A percentile compares a stretch with the other conserved stretches of the same genome.
Conservation (phyloP, 805 yeast species). For the Lachancea lanzarotensis region DNA sequence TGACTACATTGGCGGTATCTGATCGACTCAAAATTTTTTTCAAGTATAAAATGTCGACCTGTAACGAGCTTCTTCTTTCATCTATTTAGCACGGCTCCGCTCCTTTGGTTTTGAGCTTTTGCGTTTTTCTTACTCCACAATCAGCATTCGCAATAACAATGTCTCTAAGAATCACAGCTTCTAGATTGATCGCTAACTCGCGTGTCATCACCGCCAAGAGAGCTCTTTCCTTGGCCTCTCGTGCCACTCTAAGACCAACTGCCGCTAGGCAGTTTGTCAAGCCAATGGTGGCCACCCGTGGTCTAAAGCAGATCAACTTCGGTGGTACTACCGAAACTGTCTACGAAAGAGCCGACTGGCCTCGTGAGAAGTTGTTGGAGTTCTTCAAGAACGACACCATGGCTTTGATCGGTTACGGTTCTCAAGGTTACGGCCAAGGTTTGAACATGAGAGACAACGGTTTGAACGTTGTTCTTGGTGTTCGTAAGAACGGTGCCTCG, state of each 20-base stretch:
- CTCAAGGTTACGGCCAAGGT: constrained; percentile 99
- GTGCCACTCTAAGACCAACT: constrained; percentile 53
- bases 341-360: constrained; percentile 99
- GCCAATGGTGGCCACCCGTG: constrained; percentile 64
- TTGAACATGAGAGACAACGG: constrained; percentile 99
- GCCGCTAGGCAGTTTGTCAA: constrained; percentile 41
- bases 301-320: constrained; percentile 93
- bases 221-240: constrained; percentile 48
- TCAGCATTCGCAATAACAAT: neutral
- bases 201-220: constrained; percentile 52
- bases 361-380: constrained; percentile 88
- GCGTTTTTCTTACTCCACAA: too few species aligned
- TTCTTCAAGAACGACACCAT: constrained; percentile 98
- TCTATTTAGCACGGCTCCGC: too few species aligned
- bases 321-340: constrained; percentile 94
- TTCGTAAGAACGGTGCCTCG: constrained; percentile 96
- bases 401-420: constrained; percentile 98
- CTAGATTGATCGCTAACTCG: constrained; percentile 37
- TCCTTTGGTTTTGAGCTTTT: too few species aligned
- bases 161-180: constrained; percentile 40
- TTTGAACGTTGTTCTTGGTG: constrained; percentile 95
- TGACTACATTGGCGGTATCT: neutral
- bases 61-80: neutral
- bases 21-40: constrained; percentile 1
- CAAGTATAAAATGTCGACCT: constrained; percentile 2